Conservation (phyloP, 805 yeast species). For the Saccharomycopsis capsularis region DNA sequence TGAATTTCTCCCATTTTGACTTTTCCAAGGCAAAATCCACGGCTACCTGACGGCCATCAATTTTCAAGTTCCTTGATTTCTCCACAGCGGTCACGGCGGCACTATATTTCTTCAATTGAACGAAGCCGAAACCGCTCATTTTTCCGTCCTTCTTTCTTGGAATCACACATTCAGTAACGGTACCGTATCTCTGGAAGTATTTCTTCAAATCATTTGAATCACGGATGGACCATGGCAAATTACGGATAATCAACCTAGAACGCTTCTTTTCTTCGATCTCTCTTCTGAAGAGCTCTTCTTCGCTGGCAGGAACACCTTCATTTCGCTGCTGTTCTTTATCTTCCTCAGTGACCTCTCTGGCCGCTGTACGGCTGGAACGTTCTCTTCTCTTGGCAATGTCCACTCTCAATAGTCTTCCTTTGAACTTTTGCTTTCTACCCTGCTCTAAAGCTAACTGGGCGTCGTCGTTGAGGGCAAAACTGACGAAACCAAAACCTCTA, state of each 20-base stretch:
- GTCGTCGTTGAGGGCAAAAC: conserved; percentile 81
- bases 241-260: conserved; percentile 82
- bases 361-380: conserved; percentile 38
- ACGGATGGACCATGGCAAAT: conserved; percentile 93
- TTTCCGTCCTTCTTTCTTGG: conserved; percentile 84
- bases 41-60: conserved; percentile 86
- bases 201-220: conserved; percentile 65
- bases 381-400: conserved; percentile 92
- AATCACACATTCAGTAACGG: conserved; percentile 79
- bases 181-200: conserved; percentile 70
- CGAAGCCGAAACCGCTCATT: conserved; percentile 93
- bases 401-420: conserved; percentile 60
- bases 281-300: conserved; percentile 12
- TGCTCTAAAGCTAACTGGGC: conserved; percentile 65
- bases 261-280: conserved; percentile 58
- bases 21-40: conserved; percentile 92
- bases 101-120: conserved; percentile 72
- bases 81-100: conserved; percentile 80
- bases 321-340: conserved; percentile 9
- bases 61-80: conserved; percentile 64
- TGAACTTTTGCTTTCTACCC: conserved; percentile 58
- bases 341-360: conserved; percentile 21
- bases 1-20: conserved; percentile 64
- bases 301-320: conserved; percentile 7
- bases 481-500: conserved; percentile 93